These are phyloP conservation scores for Trypethelium eluteriae DNA, from an alignment of 495 filamentous ascomycete species.

Conservation along the genomic window DNA sequence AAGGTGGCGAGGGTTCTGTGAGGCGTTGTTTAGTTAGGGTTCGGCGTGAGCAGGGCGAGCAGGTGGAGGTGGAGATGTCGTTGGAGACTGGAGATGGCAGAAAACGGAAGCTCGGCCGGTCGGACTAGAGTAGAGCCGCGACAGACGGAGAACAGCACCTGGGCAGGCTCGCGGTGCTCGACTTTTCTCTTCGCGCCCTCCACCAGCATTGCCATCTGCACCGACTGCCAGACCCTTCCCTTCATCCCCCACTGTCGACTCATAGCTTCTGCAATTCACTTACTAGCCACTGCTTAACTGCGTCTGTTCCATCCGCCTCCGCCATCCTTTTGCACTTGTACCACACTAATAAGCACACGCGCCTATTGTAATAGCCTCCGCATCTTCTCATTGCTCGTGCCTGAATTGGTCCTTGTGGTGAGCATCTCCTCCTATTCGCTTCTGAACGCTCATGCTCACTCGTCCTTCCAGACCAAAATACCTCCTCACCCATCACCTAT, in stretches of 20 bases:
- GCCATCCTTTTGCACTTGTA: not conserved
- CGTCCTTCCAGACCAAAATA: not conserved
- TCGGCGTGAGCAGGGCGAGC: not conserved
- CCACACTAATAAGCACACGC: not conserved
- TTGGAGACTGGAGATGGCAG: not conserved
- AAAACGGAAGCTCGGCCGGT: slow-evolving; percentile 8
- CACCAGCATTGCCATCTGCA: not conserved
- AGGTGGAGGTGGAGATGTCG: not conserved
- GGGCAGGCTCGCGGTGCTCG: not conserved
- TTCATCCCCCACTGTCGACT: not conserved
- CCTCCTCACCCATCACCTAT: not conserved
- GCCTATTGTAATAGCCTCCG: not conserved
- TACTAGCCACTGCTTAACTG: not conserved
- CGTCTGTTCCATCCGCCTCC: not conserved
- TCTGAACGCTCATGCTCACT: not conserved
- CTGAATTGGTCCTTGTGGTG: not conserved
- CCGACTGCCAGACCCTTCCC: not conserved
- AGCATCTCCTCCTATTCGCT: not conserved
- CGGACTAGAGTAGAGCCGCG: not conserved
- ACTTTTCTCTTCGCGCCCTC: not conserved
- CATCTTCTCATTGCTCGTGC: not conserved
- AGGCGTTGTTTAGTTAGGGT: not conserved
- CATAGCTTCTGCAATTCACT: not conserved
- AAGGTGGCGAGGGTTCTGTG: too few relatives aligned
- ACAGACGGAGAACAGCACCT: not conserved